Evolutionary conservation across 768 basidiomycete genomes (phyloP), one percentile per base, ranked within the genome.

Genomic region (Leccinum rimulosum): DNA sequence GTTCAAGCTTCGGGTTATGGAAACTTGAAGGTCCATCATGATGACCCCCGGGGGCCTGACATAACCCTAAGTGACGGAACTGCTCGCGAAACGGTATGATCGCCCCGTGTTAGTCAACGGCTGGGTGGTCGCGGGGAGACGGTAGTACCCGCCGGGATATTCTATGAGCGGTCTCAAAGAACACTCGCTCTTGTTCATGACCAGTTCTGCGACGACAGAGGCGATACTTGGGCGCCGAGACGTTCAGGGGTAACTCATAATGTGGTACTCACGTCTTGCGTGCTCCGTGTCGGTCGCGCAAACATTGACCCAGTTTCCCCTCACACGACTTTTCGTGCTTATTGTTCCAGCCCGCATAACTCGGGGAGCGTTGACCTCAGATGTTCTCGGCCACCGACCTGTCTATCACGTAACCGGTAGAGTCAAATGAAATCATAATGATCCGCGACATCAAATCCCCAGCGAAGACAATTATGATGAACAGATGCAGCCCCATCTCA

Each of bases 351-450:
- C 80, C 82, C 19, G 79, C 82, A 11, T 72, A 79, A 45, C 76
- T 79, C 6, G 82, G 74, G 6, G 82, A 82, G 25, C 74, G 82
- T 35, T 79, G 83, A 76, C 74, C 79, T 31, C 82, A 83, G 64
- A 80, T 79, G 0, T 84, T 84, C 64, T 80, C 81, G 1, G 73
- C 80, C 2, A 82, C 82, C 0, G 79, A 82, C 50, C 76, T 81
- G 0, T 80, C 77, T 0, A 69, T 82, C 14, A 65, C 69, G 3
- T 68, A 25, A 25, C 25, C 25, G 25, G 2, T 83, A 27, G 54
- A 66, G 33, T 55, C 57, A 14, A 54, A 74, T n/a, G 73, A 82
- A 61, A 77, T 84, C 22, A 5, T 10, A 1, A 45, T 0, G 14
- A 70, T 73, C 22, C 51, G 61, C 4, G 77, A 80, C 61, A 68